phyloP scores from a whole-genome alignment of 23 red algal genomes.

The Gracilaria gracilis region DNA sequence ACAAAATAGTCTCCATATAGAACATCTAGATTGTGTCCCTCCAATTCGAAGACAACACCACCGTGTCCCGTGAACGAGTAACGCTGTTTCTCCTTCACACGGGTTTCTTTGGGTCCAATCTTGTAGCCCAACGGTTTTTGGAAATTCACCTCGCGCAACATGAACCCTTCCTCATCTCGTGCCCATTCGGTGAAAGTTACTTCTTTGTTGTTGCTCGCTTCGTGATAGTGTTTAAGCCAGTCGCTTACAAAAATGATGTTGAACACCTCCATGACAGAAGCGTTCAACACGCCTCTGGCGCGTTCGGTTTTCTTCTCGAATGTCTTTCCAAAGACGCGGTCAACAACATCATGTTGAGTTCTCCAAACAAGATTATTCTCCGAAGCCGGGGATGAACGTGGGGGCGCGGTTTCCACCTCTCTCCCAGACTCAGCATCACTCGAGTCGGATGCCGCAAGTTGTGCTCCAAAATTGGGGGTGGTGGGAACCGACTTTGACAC shows the following conservation, averaged over 20 bases:
- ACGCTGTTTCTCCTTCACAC: conserved; percentile 67
- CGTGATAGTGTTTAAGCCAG: conserved; percentile 63
- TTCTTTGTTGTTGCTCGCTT: conserved; percentile 56
- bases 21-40: conserved; percentile 75
- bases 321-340: conserved; percentile 42
- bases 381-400: neutral
- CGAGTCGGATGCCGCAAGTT: conserved; percentile 12
- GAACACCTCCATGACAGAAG: conserved; percentile 47
- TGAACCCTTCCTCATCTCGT: conserved; percentile 54
- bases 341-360: conserved; percentile 58
- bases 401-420: neutral
- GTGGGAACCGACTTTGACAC: conserved; percentile 14
- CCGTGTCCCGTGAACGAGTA: conserved; percentile 66
- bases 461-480: conserved; percentile 17
- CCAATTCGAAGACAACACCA: conserved; percentile 52
- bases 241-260: conserved; percentile 69
- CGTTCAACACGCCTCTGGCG: conserved; percentile 47
- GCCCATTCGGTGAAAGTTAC: conserved; percentile 50
- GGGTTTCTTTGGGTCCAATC: conserved; percentile 78
- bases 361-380: conserved; percentile 49
- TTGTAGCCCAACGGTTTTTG: conserved; percentile 50
- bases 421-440: conserved; percentile 37
- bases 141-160: conserved; percentile 58
- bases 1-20: conserved; percentile 67
- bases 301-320: conserved; percentile 45